Evolutionary conservation across 169 alveolate species (phyloP), one percentile per base, ranked within the genome.

Genomic region (Plasmodium yoelii): DNA sequence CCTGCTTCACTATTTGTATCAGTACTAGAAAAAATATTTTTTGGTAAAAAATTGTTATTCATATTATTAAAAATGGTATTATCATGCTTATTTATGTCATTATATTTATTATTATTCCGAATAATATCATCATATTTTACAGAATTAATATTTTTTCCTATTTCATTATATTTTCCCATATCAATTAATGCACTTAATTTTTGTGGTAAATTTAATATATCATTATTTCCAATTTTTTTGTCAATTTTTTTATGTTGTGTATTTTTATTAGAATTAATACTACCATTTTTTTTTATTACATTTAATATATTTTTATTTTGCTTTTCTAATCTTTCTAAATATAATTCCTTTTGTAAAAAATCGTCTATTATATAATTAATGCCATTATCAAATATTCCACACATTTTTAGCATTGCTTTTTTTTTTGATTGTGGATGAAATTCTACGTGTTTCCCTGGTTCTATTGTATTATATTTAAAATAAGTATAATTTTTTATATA

Each of bases 401-500:
- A 93, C 55, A 95, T 73, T 74, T 93, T 92, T 47, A 95, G 56
- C 57, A 87, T 44, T 19, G 87, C 84, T 73, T 94, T 94, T 5
- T 94, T 89, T 74, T 94, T 94, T 24, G 82, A 89, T 73, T 95
- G 97, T 19, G 97, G 93, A 77, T 95, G 97, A 73, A 95, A 93
- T 82, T 95, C 97, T 8, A 95, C 73, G n/a, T 92, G 82, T 24
- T 64, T 70, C 39, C 96, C 97, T 1, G 96, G 94, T 57, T 92
- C 92, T 26, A 95, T 39, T 53, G 64, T 60, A 55, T 90, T 88
- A 80, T 90, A 95, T 44, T 87, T 73, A 28, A 69, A 42, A 13
- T 88, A 73, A 4, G 73, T 60, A 49, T 67, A 59, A 51, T 70
- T 42, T 28, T 82, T 51, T 56, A 51, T 60, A 18, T 28, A 65